phyloP scores from a whole-genome alignment of 192 early-diverging fungal genomes.

The Kickxella alabastrina region DNA sequence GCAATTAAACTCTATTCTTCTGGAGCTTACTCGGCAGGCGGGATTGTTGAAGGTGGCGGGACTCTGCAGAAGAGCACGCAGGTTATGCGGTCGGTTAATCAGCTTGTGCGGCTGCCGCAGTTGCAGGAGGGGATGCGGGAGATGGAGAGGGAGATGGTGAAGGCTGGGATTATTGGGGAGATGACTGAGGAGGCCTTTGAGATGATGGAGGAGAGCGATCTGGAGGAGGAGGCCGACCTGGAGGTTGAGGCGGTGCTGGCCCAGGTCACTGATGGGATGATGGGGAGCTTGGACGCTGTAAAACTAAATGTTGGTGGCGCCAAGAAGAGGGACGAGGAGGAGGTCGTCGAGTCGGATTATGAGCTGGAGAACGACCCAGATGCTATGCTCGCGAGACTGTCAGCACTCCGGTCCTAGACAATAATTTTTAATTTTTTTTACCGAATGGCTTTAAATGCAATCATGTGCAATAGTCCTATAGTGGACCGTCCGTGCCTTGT shows the following conservation, averaged over 20 bases:
- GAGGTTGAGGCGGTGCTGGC: slow-evolving; percentile 91
- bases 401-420: slow-evolving; percentile 65
- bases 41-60: slow-evolving; percentile 83
- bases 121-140: slow-evolving; percentile 82
- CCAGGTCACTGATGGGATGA: slow-evolving; percentile 80
- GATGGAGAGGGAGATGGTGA: slow-evolving; percentile 96
- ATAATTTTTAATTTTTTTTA: not conserved
- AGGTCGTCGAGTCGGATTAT: slow-evolving; percentile 53
- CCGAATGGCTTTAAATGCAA: too few species aligned
- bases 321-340: slow-evolving; percentile 17
- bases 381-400: slow-evolving; percentile 81
- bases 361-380: slow-evolving; percentile 75
- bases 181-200: slow-evolving; percentile 92
- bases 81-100: slow-evolving; percentile 90
- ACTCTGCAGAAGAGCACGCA: slow-evolving; percentile 80
- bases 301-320: not conserved
- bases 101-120: slow-evolving; percentile 80
- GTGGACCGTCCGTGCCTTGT: too few species aligned
- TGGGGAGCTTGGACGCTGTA: slow-evolving; percentile 1
- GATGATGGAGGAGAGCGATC: slow-evolving; percentile 77
- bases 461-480: too few species aligned
- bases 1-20: slow-evolving; percentile 83
- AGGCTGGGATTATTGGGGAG: slow-evolving; percentile 95
- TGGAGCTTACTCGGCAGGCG: slow-evolving; percentile 86
- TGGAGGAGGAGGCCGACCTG: slow-evolving; percentile 91